A percentile compares a stretch with the other conserved stretches of the same genome.
Evolutionary conservation across 768 basidiomycete species (phyloP).

Genomic region (Sporobolomyces pararoseus): DNA sequence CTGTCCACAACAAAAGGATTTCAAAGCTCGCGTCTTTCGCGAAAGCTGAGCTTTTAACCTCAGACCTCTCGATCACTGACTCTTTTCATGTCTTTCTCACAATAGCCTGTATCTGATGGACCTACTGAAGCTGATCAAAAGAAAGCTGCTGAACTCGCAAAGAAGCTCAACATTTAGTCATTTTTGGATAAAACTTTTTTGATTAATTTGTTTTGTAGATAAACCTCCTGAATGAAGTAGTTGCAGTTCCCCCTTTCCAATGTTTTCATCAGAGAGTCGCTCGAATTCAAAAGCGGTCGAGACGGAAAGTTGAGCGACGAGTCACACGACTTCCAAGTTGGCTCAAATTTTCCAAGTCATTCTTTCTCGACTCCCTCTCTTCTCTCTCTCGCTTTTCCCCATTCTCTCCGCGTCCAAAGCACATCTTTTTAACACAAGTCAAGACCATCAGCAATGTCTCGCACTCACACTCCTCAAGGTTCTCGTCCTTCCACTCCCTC

Average conservation of each 20-base stretch:
- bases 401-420: neutral
- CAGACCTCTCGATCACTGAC: neutral
- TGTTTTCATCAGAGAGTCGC: neutral
- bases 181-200: no score
- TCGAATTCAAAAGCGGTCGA: neutral
- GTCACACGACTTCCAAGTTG: no score
- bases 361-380: neutral
- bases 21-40: no score
- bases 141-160: constrained; percentile 7
- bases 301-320: neutral
- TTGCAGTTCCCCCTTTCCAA: neutral
- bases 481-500: constrained; percentile 10
- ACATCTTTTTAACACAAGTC: neutral
- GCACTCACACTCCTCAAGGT: constrained; percentile 2
- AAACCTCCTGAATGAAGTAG: no score
- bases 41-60: neutral
- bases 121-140: neutral
- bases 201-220: no score
- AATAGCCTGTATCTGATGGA: constrained; percentile 10
- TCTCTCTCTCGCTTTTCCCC: neutral
- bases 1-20: no score
- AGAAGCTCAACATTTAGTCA: neutral
- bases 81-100: neutral
- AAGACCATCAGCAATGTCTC: neutral
- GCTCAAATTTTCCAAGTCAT: neutral